Base-by-base conservation (phyloP, 2,329 filamentous ascomycete species). In the Dothiorella sarmentorum region DNA sequence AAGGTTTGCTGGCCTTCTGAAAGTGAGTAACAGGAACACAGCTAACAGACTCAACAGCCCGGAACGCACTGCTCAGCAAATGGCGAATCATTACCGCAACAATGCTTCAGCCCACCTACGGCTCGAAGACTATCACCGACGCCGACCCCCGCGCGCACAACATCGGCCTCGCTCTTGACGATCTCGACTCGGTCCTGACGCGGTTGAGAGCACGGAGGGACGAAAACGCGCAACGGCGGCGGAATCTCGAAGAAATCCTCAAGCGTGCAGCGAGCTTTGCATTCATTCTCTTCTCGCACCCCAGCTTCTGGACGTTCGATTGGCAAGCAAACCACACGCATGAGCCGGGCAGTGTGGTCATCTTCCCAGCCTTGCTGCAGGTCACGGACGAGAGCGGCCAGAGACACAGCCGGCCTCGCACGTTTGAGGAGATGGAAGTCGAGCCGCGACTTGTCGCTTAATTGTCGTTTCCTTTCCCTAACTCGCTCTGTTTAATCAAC, bases 261-360 rank as follows among this genome's bases (percentile, higher is more conserved):
- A 71, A 70, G 47, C 66, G 69, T 4, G 66, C 67, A 2, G 70
- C 70, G 1, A 61, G 62, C 2, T 71, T 72, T 45, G 70, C 69
- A n/a, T 72, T 69, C 45, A 65, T 68, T 0, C 60, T 73, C 3
- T 73, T 74, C 58, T 69, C 68, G 7, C 71, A 74, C 59, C 71
- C 68, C 0, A 68, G 65, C 26, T 59, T 62, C 7, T 74, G 66
- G 66, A 60, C 64, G 5, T 71, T 73, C 22, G 70, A 72, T 27
- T 73, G 71, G 70, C 63, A 68, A 29, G 3, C 63, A 11, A 24
- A 10, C 7, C 31, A 13, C 15, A n/a, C 13, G 2, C 18, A 37
- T 10, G 31, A 65, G 40, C 63, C 67, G 7, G 68, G 68, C 7
- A 68, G 66, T 18, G 49, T 73, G 2, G 70, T 69, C 20, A 37